Base-by-base conservation (phyloP, 1,139 yeast genomes). In the Saccharomyces pastorianus region DNA sequence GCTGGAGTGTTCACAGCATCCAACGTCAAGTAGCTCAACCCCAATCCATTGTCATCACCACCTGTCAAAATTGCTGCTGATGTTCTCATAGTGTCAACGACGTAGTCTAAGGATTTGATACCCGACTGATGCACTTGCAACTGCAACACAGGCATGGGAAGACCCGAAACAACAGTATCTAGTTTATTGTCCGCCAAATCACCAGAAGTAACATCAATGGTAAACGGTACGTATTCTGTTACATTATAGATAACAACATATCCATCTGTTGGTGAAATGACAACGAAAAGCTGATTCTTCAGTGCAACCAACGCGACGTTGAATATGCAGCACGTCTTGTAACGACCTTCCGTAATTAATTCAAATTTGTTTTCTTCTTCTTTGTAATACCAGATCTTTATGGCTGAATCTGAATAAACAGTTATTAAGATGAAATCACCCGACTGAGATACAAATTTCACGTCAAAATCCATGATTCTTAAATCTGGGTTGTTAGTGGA, bases 1-100 rank as follows among this genome's bases (percentile, higher is more conserved):
- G 20, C 28, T 3, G 56, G 28, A 4, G 42, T 23, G 0, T 53
- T 51, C 25, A 74, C 64, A 2, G 61, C 59, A 1, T 58, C 59
- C n/a, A 71, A 52, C 2, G 52, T 51, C 32, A 85, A 67, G 23
- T 63, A 61, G 2, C 81, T 76, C 2, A 81, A 67, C 0, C 77
- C 76, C 8, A 91, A 67, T 0, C 90, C 85, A 70, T 91, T 91
- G 63, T 93, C 99, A 68, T 93, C 99, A 54, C 99, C 98, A 25
- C 96, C 97, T 1, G 96, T 82, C 4, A 83, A 68, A 13, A 84
- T 67, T 53, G 44, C 13, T 38, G 44, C 73, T 75, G 6, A 72
- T 66, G 1, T 64, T 50, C 1, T 64, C 59, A 0, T 57, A 57
- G 2, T 23, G 2, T 56, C 57, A n/a, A 71, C 55, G 1, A 62